Conservation (phyloP, 208 protist genomes). For the Trypanosoma theileri region DNA sequence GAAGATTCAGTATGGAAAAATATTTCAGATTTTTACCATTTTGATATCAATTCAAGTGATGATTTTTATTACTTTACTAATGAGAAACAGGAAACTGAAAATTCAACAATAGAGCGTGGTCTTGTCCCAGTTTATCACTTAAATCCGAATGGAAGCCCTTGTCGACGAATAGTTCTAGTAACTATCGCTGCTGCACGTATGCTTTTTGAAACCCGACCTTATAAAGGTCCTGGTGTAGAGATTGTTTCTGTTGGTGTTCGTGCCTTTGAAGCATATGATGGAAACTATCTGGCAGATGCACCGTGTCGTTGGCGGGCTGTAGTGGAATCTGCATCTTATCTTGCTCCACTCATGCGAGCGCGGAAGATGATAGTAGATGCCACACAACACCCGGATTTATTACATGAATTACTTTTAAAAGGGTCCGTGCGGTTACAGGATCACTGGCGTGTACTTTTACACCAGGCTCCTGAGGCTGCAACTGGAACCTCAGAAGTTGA, state of each 20-base stretch:
- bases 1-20: slow-evolving; percentile 70
- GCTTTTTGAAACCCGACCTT: slow-evolving; percentile 72
- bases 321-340: slow-evolving; percentile 75
- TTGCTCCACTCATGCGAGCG: slow-evolving; percentile 48
- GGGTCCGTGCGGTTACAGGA: slow-evolving; percentile 76
- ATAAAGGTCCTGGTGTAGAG: slow-evolving; percentile 91
- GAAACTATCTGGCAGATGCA: slow-evolving; percentile 62
- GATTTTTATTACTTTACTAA: slow-evolving; percentile 44
- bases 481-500: slow-evolving; percentile 20
- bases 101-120: slow-evolving; percentile 16
- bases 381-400: slow-evolving; percentile 35
- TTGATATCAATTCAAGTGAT: slow-evolving; percentile 42
- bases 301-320: slow-evolving; percentile 84
- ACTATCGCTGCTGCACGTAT: slow-evolving; percentile 64
- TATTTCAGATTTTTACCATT: slow-evolving; percentile 78
- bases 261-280: slow-evolving; percentile 86
- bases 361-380: slow-evolving; percentile 63
- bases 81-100: background rate
- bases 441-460: slow-evolving; percentile 65
- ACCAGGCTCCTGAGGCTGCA: slow-evolving; percentile 1
- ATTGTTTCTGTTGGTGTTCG: slow-evolving; percentile 79
- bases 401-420: slow-evolving; percentile 64
- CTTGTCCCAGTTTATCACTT: slow-evolving; percentile 84
- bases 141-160: slow-evolving; percentile 74
- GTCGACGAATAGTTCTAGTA: slow-evolving; percentile 80